phyloP scores from a whole-genome alignment of 2,329 filamentous ascomycete species.

The Venturia nashicola region DNA sequence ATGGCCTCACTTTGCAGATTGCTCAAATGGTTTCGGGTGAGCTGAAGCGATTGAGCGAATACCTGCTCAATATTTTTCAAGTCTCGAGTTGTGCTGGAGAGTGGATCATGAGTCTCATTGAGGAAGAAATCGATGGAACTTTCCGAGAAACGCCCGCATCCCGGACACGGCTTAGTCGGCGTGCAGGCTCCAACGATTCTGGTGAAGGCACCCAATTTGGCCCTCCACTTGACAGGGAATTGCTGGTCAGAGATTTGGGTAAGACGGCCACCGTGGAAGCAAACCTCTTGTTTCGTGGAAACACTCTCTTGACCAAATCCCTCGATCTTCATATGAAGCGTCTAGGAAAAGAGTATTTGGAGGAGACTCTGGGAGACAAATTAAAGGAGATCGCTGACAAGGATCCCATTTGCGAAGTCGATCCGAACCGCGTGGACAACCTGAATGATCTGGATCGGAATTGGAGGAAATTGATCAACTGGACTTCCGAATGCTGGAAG shows the following conservation, averaged over 20 bases:
- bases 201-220: slow-evolving; percentile 18
- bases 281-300: slow-evolving; percentile 88
- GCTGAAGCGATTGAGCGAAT: slow-evolving; percentile 69
- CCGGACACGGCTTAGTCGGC: slow-evolving; percentile 55
- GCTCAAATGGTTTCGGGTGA: slow-evolving; percentile 66
- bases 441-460: slow-evolving; percentile 67
- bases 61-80: slow-evolving; percentile 88
- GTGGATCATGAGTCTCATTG: slow-evolving; percentile 86
- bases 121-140: slow-evolving; percentile 93
- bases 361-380: slow-evolving; percentile 75
- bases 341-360: slow-evolving; percentile 82
- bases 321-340: slow-evolving; percentile 94
- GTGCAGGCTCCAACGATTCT: slow-evolving; percentile 52
- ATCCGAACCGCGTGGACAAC: slow-evolving; percentile 62
- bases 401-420: slow-evolving; percentile 89
- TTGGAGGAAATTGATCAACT: slow-evolving; percentile 63
- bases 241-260: slow-evolving; percentile 63
- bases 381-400: slow-evolving; percentile 80
- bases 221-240: slow-evolving; percentile 48
- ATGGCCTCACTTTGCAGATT: slow-evolving; percentile 74
- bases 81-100: slow-evolving; percentile 73
- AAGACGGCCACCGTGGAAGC: slow-evolving; percentile 76
- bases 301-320: slow-evolving; percentile 84
- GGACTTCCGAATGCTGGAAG: slow-evolving; percentile 77
- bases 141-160: slow-evolving; percentile 66